Evolutionary conservation across 2,329 filamentous ascomycete species (phyloP).

Genomic region (Nigrospora sphaerica): DNA sequence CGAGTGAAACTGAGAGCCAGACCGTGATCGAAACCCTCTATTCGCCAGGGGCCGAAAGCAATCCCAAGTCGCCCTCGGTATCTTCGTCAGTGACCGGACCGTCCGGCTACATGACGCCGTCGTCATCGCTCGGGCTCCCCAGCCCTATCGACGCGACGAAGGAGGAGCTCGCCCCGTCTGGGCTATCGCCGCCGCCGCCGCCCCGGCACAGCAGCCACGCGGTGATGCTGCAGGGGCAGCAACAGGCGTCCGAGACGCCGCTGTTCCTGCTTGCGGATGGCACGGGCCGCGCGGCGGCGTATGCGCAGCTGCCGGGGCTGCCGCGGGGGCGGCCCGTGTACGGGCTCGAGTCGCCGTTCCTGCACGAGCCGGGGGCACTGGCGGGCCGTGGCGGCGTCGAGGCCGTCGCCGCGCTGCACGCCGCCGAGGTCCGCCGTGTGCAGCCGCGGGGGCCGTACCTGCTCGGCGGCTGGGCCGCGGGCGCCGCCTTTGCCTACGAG

Average conservation of each 20-base stretch:
- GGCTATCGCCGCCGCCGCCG: conserved; percentile 8
- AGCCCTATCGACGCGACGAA: neutral
- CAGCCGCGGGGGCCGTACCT: conserved; percentile 39
- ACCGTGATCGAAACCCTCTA: too few species aligned
- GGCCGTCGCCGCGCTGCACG: conserved; percentile 24
- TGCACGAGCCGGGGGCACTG: conserved; percentile 8
- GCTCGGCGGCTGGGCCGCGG: conserved; percentile 46
- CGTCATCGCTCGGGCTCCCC: neutral
- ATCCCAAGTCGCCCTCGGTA: neutral
- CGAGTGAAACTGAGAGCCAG: too few species aligned
- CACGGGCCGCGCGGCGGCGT: conserved; percentile 32
- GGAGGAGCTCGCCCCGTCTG: neutral
- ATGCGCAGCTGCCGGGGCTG: conserved; percentile 25
- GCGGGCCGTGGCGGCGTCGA: conserved; percentile 7
- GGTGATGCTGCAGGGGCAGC: neutral
- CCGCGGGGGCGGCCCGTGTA: conserved; percentile 23
- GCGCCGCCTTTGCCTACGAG: conserved; percentile 41
- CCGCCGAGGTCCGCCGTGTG: conserved; percentile 36
- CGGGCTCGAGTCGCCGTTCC: conserved; percentile 32
- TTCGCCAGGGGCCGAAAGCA: too few species aligned
- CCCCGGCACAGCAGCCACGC: conserved; percentile 2
- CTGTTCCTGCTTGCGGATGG: conserved; percentile 39
- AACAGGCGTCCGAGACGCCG: neutral
- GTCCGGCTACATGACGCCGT: neutral
- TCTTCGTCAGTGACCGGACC: neutral